Percentiles rank a stretch among this genome's conserved stretches.
Conservation (phyloP, 352 stramenopile genomes). For the Pythium chondricola region DNA sequence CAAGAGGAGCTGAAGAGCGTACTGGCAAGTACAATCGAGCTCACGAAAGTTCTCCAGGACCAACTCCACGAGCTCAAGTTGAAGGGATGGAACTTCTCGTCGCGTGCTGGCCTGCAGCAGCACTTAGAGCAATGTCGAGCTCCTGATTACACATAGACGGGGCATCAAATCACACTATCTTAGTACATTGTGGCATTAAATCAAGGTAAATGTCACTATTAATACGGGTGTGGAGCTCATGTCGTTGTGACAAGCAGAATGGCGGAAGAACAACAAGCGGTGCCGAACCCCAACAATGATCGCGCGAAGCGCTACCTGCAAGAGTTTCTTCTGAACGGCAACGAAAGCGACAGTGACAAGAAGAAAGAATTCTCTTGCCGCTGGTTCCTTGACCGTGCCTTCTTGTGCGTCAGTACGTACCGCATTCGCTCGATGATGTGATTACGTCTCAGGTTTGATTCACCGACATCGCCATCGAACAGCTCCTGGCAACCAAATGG, state of each 20-base stretch:
- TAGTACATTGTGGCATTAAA: conserved; percentile 6
- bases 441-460: not conserved
- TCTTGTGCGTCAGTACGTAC: conserved; percentile 81
- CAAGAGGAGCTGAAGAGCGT: conserved; percentile 68
- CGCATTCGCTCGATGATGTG: not conserved
- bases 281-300: conserved; percentile 36
- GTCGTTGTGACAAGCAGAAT: conserved; percentile 1
- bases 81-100: conserved; percentile 68
- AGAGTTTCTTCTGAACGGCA: conserved; percentile 24
- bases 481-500: conserved; percentile 79
- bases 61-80: conserved; percentile 77
- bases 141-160: conserved; percentile 1
- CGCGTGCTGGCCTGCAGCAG: too few species aligned
- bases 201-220: conserved; percentile 11
- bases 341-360: conserved; percentile 19
- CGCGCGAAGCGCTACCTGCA: conserved; percentile 62
- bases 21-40: conserved; percentile 53
- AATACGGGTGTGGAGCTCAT: too few species aligned
- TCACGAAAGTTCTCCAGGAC: conserved; percentile 66
- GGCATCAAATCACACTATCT: not conserved
- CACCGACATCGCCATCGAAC: not conserved
- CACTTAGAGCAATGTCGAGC: not conserved
- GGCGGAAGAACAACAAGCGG: conserved; percentile 3
- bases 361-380: conserved; percentile 56
- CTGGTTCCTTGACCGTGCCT: conserved; percentile 78